Percentiles rank a stretch among this genome's conserved stretches.
These are phyloP conservation scores for Aspergillus vadensis DNA, from an alignment of 2,329 filamentous ascomycete species.

Conservation along the genomic window DNA sequence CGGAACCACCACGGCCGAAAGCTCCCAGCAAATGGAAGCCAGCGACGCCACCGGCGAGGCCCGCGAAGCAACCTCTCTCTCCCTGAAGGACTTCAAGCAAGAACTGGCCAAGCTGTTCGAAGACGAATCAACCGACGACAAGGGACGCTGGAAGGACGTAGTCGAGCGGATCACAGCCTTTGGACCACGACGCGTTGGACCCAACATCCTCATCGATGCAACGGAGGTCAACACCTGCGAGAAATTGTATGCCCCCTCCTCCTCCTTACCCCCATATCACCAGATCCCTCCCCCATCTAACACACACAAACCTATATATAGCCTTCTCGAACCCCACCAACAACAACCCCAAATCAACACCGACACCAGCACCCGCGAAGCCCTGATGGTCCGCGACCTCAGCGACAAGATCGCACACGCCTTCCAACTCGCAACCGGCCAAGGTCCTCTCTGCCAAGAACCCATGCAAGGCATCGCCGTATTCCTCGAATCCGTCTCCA, in stretches of 20 bases:
- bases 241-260: constrained; percentile 61
- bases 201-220: constrained; percentile 85
- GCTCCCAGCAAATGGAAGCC: constrained; percentile 42
- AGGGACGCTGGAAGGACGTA: constrained; percentile 74
- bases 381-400: constrained; percentile 63
- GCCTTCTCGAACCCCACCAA: constrained; percentile 43
- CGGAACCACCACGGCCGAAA: constrained; percentile 39
- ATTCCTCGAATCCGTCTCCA: constrained; percentile 76
- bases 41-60: constrained; percentile 57
- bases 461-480: constrained; percentile 92
- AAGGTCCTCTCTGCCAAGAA: constrained; percentile 89
- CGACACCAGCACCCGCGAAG: constrained; percentile 28
- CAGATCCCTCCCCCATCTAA: neutral
- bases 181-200: constrained; percentile 79
- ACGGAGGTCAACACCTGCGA: constrained; percentile 72
- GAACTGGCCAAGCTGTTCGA: constrained; percentile 68
- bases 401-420: constrained; percentile 89
- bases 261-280: neutral
- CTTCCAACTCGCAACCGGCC: constrained; percentile 87
- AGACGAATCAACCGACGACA: constrained; percentile 68
- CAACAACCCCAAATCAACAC: constrained; percentile 30
- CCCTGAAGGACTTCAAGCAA: constrained; percentile 73
- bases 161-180: constrained; percentile 87
- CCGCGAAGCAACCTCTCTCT: constrained; percentile 63
- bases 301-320: constrained; percentile 21